A percentile compares a stretch with the other conserved stretches of the same genome.
Evolutionary conservation across 331 rosid species (phyloP).

Genomic region (Phaseolus coccineus): DNA sequence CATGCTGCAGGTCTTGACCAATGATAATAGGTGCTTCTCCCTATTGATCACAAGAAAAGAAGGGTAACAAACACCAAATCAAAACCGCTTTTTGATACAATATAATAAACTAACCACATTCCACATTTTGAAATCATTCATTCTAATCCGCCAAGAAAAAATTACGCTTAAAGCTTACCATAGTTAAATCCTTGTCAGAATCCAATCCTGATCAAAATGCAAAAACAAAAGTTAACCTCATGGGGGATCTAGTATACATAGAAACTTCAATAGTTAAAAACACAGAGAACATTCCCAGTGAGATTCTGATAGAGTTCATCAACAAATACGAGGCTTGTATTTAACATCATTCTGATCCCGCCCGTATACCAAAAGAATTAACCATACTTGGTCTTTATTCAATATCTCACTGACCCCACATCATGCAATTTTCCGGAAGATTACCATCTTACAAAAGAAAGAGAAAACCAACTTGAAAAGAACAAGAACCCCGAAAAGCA

Average conservation of each 20-base stretch:
- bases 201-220: conserved; percentile 37
- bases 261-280: neutral
- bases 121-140: conserved; percentile 3
- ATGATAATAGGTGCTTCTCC: conserved; percentile 83
- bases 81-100: conserved; percentile 46
- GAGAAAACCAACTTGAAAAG: neutral
- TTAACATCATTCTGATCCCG: conserved; percentile 20
- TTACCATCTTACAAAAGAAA: neutral
- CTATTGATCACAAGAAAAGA: conserved; percentile 58
- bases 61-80: conserved; percentile 41
- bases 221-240: conserved; percentile 44
- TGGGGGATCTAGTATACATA: conserved; percentile 50
- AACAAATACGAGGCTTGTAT: neutral
- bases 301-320: conserved; percentile 3
- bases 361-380: neutral
- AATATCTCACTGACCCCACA: conserved; percentile 24
- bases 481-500: no score
- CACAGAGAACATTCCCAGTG: conserved; percentile 3
- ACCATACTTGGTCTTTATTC: conserved; percentile 1
- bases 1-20: conserved; percentile 66
- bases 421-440: neutral
- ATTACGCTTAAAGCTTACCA: conserved; percentile 36
- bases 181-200: neutral
- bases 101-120: conserved; percentile 27
- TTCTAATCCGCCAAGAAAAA: conserved; percentile 9